Base-by-base conservation (phyloP, 352 stramenopile genomes). In the Globisporangium acanthophoron region DNA sequence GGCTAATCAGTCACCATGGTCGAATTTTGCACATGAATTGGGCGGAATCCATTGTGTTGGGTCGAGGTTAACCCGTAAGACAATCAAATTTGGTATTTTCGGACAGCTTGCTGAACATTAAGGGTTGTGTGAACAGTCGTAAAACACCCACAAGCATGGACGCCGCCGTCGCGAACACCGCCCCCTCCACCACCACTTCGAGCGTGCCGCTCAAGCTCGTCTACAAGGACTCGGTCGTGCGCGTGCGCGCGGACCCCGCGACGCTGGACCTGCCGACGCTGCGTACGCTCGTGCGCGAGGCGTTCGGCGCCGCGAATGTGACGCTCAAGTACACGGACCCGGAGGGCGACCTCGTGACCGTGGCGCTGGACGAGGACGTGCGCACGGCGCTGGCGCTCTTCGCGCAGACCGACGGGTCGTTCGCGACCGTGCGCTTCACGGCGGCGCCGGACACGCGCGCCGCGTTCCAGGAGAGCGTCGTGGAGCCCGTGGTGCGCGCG, bases 291-390 rank as follows among this genome's bases (percentile, higher is more conserved):
- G 81, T 91, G 40, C 66, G 59, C 31, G 63, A 78, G 57, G 89
- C 76, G 24, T 93, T 90, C 33, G 51, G 58, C n/a, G 60, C 91
- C 41, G 24, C 56, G 27, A 63, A 67, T 16, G 61, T 90, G 62
- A 68, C 85, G 51, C 66, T 94, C 56, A 80, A 94, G 69, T 94
- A 92, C 76, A 90, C 74, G 52, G 81, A 90, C 65, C 56, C 69
- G 9, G 79, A 92, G 37, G 73, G 77, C 57, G 78, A 90, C 61
- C 71, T 82, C 52, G 60, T 90, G 37, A 90, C 75, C 56, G 74
- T 88, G 65, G 74, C 61, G 40, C 84, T 70, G 52, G 65, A 89
- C 49, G 70, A 74, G 29, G 84, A 93, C 67, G 84, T 81, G 51
- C 50, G 76, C 39, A 76, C 83, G 58, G 81, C 84, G 6, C 87